Conservation (phyloP, 352 stramenopile genomes). For the Globisporangium camurandrum region DNA sequence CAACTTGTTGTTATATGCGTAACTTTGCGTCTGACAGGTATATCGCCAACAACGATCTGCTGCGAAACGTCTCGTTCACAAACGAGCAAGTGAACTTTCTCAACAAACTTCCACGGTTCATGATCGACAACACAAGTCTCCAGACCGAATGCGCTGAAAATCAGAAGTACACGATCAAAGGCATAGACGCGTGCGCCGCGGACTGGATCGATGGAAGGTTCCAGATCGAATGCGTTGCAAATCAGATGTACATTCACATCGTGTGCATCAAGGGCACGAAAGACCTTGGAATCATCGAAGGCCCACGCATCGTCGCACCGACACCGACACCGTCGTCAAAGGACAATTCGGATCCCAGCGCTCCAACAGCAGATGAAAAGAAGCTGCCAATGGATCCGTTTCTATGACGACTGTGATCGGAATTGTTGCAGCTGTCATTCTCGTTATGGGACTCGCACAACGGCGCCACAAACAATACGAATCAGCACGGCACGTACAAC, state of each 20-base stretch:
- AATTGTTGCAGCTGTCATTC: not conserved
- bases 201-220: too few species aligned
- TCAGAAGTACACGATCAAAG: not conserved
- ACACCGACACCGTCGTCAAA: too few species aligned
- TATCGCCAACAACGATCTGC: not conserved
- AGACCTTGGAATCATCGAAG: not conserved
- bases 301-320: not conserved
- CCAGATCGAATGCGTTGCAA: not conserved
- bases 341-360: not conserved
- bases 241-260: not conserved
- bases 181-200: too few species aligned
- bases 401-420: not conserved
- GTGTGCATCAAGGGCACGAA: not conserved
- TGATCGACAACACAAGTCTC: not conserved
- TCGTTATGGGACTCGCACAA: not conserved
- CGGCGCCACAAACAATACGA: not conserved
- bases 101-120: not conserved
- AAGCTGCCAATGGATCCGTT: not conserved
- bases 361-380: not conserved
- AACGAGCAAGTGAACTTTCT: conserved; percentile 5
- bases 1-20: not conserved
- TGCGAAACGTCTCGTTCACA: conserved; percentile 4
- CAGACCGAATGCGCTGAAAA: not conserved
- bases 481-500: too few species aligned
- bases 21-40: not conserved